Evolutionary conservation across 768 basidiomycete genomes (phyloP), one percentile per base, ranked within the genome.

Genomic region (Mrakia hoshinonis): DNA sequence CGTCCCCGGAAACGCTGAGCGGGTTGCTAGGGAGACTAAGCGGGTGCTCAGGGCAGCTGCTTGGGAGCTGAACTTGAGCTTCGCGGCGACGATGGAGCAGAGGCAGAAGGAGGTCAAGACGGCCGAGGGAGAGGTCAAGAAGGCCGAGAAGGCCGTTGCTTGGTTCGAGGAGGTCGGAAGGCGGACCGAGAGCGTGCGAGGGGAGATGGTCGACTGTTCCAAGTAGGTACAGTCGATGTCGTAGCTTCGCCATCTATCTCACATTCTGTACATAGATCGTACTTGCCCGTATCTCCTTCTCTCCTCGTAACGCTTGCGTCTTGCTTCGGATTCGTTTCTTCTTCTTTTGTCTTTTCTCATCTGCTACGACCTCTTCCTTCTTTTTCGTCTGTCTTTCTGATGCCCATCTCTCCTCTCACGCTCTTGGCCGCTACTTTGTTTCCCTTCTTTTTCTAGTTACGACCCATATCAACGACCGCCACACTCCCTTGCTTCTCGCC

Each of bases 31-130:
- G 47, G 95, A 98, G 84, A 90, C 92, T 29, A 85, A 95, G 76
- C 97, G 97, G 82, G 95, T 99, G 58, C 81, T 99, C 72, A 83
- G 94, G 61, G 79, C 92, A 38, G 94, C 90, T 24, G 87, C 89
- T 26, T 97, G 91, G 91, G 94, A 97, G 79, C 77, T 94, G 73
- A 85, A 85, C 75, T 89, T 91, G 80, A 84, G 88, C 52, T 95
- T 92, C 83, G 83, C 86, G 69, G 82, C 81, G 3, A 89, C 90
- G 22, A 85, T 92, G 83, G 92, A 98, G 75, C 87, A 89, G 77
- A 82, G 86, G 54, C 84, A 83, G 47, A 85, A 84, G 76, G 91
- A 94, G 77, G 92, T 95, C 20, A 84, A 83, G 76, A 83, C 82
- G 62, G 73, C 75, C 1, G 91, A 93, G 81, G 88, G 89, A 76